These are phyloP conservation scores for Stagonosporopsis vannaccii DNA, from an alignment of 2,329 filamentous ascomycete genomes.

Conservation along the genomic window DNA sequence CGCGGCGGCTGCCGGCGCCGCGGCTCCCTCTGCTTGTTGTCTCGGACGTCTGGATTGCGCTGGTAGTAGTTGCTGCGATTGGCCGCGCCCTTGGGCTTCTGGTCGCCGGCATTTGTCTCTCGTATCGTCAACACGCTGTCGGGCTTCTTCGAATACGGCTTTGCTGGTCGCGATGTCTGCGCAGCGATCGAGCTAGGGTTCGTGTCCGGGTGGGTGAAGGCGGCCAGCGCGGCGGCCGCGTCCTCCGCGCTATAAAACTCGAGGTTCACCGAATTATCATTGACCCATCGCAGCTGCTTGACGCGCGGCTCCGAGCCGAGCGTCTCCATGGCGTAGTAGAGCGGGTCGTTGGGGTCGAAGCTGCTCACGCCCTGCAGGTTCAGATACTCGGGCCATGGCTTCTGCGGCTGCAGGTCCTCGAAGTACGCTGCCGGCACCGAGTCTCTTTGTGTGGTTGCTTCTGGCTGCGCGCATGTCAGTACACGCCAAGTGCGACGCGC, in stretches of 20 bases:
- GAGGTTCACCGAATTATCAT: slow-evolving; percentile 89
- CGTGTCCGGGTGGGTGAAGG: slow-evolving; percentile 60
- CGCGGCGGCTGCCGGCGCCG: slow-evolving; percentile 60
- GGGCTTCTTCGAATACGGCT: slow-evolving; percentile 72
- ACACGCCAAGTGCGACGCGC: slow-evolving; percentile 7
- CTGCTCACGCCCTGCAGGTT: slow-evolving; percentile 84
- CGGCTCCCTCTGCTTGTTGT: slow-evolving; percentile 50
- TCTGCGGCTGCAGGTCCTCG: slow-evolving; percentile 38
- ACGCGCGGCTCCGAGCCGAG: slow-evolving; percentile 65
- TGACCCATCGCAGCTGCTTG: slow-evolving; percentile 82
- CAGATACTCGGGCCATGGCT: slow-evolving; percentile 68
- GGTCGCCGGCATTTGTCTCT: slow-evolving; percentile 76
- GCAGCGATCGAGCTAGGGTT: slow-evolving; percentile 56
- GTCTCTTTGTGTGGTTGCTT: slow-evolving; percentile 19
- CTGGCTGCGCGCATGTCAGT: slow-evolving; percentile 11
- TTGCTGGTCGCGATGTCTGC: slow-evolving; percentile 69
- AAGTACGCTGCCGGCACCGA: slow-evolving; percentile 45
- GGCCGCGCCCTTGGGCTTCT: slow-evolving; percentile 79
- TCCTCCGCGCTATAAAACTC: slow-evolving; percentile 69
- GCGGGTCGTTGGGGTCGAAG: slow-evolving; percentile 80
- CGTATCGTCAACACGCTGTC: slow-evolving; percentile 75
- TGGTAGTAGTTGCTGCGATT: slow-evolving; percentile 90
- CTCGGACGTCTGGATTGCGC: slow-evolving; percentile 84
- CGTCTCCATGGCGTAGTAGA: slow-evolving; percentile 74
- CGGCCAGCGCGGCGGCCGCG: slow-evolving; percentile 62